Evolutionary conservation across 768 basidiomycete species (phyloP).

Genomic region (Auriscalpium vulgare): DNA sequence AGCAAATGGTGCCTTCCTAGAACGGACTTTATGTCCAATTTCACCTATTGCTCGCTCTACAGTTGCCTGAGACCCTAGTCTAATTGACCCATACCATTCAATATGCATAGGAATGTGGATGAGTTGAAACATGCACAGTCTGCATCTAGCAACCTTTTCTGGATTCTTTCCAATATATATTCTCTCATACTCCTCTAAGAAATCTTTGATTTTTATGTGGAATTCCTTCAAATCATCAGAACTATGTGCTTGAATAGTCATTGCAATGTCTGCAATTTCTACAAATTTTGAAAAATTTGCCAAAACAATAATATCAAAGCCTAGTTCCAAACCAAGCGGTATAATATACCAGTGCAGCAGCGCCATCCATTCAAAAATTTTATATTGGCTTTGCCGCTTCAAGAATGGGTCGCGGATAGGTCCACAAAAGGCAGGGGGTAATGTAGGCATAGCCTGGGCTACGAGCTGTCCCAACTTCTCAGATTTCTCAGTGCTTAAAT

Average conservation of each 20-base stretch:
- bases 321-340: neutral
- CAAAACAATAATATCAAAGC: slow-evolving; percentile 7
- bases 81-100: slow-evolving; percentile 29
- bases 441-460: neutral
- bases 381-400: neutral
- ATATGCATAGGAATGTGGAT: slow-evolving; percentile 15
- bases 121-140: neutral
- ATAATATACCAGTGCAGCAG: neutral
- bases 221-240: neutral
- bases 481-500: neutral
- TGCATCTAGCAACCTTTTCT: neutral
- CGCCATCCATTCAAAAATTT: neutral
- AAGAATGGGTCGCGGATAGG: neutral
- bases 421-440: neutral
- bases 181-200: neutral
- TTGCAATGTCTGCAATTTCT: neutral
- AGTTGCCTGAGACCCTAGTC: slow-evolving; percentile 13
- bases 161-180: neutral
- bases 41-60: neutral
- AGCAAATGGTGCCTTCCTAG: neutral
- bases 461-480: neutral
- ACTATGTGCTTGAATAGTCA: neutral
- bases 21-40: neutral
- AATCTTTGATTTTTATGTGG: neutral
- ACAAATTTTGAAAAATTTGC: neutral